Evolutionary conservation across 179 eudicot species (phyloP), one percentile per base, ranked within the genome.

Genomic region (Corrigiola litoralis): DNA sequence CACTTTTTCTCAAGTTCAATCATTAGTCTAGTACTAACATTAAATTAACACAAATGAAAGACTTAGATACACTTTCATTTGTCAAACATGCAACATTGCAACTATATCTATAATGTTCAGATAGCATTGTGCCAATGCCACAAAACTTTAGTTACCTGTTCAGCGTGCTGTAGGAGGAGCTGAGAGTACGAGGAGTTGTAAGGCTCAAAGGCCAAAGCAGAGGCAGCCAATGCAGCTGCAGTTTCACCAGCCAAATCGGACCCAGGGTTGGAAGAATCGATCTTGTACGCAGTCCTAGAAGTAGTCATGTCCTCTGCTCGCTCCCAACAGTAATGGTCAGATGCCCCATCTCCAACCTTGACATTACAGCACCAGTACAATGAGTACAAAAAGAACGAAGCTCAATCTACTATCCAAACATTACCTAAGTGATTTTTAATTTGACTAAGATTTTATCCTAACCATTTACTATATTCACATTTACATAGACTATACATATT

Each of bases 281-380:
- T 47, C 76, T 84, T 89, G 79, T 85, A 92, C 6, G 89, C 95
- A 0, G 90, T 81, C 57, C 98, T 84, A 37, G 96, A 65, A 9
- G 96, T 92, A 33, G 77, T 84, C 98, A 92, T 92, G 72, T 89
- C 96, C 63, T 92, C 98, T 0, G 98, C 79, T 4, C 98, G 64
- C 32, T 87, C 82, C 98, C 98, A 92, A 58, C 98, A 92, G n/a
- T 81, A 80, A 73, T 92, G 98, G 61, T 90, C 98, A 0, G 95
- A 85, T 25, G 66, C 86, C 66, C 96, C 95, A 74, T 92, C 96
- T 50, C 98, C 98, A 18, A 92, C 96, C 97, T 91, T 46, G 25
- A 57, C 56, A 53, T 38, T 12, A 38, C 28, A 38, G 9, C 0
- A 18, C 4, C 11, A 37, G 25, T 56, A 27, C 6, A 4, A 18